Base-by-base conservation (phyloP, 1,284 basidiomycete genomes). In the Megacollybia platyphylla region DNA sequence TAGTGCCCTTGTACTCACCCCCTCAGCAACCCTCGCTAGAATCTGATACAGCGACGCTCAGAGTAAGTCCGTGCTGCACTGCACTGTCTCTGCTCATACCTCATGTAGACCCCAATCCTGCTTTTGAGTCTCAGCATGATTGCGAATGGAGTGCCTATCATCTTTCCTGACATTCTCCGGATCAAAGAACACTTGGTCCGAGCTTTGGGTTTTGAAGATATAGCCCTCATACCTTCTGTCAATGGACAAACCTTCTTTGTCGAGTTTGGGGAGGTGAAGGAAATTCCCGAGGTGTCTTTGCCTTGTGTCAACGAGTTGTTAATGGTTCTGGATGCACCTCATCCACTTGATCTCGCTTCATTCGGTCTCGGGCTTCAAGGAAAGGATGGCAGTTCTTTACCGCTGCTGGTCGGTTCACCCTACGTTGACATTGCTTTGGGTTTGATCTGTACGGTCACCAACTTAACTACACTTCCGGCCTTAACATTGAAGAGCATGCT, bases 121-220 rank as follows among this genome's bases (percentile, higher is more conserved):
- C 57, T 71, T 3, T 60, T 85, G 11, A 69, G 72, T 46, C 55
- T 84, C 30, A 70, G 73, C 40, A 78, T 84, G 73, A 63, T 84
- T 20, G 65, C 74, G 5, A 73, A 77, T 47, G 79, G 79, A 4
- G 62, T 79, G 34, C 41, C 57, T 17, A 65, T 77, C 36, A 75
- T 77, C 45, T 46, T 65, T 5, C 62, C 65, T 40, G 65, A 66
- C 10, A 57, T 80, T 9, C 58, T 81, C 47, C 76, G 71, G 51
- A 58, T 86, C 51, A 85, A 86, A 54, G 57, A 64, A 11, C 67
- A 79, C 50, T 54, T 82, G n/a, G 67, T 71, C 8, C 65, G 64
- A 26, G 51, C 71, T 10, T 43, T 78, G 8, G 80, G 80, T 2
- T 84, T 78, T 51, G 55, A 56, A 9, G 65, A 71, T 38, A 64